These are phyloP conservation scores for Mortierella alpina DNA, from an alignment of 192 early-diverging fungal species.

Conservation along the genomic window DNA sequence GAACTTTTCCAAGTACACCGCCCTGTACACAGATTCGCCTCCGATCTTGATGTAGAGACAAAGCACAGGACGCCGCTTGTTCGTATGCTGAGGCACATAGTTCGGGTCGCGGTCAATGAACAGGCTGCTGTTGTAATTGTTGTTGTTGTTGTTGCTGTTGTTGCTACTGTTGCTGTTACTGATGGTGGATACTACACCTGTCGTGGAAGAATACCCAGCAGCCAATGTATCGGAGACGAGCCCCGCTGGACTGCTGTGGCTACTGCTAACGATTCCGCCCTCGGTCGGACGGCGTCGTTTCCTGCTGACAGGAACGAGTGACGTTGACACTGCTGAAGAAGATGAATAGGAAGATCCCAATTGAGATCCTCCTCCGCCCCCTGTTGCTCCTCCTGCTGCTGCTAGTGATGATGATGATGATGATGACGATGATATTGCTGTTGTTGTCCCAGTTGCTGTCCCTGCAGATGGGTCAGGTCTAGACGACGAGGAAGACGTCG, in stretches of 20 bases:
- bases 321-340: not conserved
- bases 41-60: constrained; percentile 69
- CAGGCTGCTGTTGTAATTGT: constrained; percentile 2
- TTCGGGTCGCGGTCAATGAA: constrained; percentile 71
- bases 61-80: constrained; percentile 58
- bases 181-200: not conserved
- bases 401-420: not conserved
- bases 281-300: constrained; percentile 20
- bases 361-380: not conserved
- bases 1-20: constrained; percentile 74
- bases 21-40: constrained; percentile 66
- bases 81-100: constrained; percentile 63
- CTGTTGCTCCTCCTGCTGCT: not conserved
- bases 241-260: constrained; percentile 13
- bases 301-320: constrained; percentile 9
- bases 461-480: too few species aligned
- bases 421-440: not conserved
- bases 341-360: too few species aligned
- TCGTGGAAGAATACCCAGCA: too few species aligned
- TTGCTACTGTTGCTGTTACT: constrained; percentile 10
- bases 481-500: not conserved
- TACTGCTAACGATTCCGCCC: constrained; percentile 4
- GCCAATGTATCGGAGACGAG: not conserved
- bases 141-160: constrained; percentile 22
- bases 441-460: not conserved